phyloP scores from a whole-genome alignment of 257 asterid species.

The Solanum chaucha region DNA sequence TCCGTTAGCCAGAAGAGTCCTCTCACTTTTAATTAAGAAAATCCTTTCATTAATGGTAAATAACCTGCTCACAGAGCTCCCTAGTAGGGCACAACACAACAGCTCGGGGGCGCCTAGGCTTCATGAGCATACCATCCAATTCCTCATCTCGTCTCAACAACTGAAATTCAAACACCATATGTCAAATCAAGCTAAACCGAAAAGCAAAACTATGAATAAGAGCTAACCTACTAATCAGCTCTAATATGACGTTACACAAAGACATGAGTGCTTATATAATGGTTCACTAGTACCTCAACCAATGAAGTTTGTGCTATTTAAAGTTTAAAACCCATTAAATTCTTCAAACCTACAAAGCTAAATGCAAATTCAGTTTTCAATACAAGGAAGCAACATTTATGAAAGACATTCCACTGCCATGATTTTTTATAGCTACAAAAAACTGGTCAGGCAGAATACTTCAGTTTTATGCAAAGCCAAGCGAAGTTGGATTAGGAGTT shows the following conservation, averaged over 20 bases:
- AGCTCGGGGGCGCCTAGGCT: conserved; percentile 96
- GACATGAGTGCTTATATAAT: not conserved
- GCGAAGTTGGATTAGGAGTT: not conserved
- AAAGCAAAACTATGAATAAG: not conserved
- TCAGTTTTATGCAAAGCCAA: not conserved
- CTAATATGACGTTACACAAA: not conserved
- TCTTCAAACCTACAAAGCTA: not conserved
- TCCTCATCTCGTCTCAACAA: conserved; percentile 78
- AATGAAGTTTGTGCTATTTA: not conserved
- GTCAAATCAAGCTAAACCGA: not conserved
- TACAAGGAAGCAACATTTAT: not conserved
- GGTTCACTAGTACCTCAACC: not conserved
- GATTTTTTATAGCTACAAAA: not conserved
- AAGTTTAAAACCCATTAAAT: not conserved
- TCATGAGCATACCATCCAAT: conserved; percentile 73
- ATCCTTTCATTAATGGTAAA: not conserved
- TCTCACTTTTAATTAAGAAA: not conserved
- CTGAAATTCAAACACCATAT: conserved; percentile 24
- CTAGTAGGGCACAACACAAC: conserved; percentile 95
- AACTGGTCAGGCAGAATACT: not conserved
- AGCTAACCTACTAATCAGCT: not conserved
- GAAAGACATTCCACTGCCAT: not conserved
- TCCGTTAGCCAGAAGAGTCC: not conserved
- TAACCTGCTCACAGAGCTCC: conserved; percentile 97
- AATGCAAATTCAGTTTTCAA: not conserved